A percentile compares a stretch with the other conserved stretches of the same genome.
These are phyloP conservation scores for Moricandia arvensis DNA, from an alignment of 345 rosid genomes.

Conservation along the genomic window DNA sequence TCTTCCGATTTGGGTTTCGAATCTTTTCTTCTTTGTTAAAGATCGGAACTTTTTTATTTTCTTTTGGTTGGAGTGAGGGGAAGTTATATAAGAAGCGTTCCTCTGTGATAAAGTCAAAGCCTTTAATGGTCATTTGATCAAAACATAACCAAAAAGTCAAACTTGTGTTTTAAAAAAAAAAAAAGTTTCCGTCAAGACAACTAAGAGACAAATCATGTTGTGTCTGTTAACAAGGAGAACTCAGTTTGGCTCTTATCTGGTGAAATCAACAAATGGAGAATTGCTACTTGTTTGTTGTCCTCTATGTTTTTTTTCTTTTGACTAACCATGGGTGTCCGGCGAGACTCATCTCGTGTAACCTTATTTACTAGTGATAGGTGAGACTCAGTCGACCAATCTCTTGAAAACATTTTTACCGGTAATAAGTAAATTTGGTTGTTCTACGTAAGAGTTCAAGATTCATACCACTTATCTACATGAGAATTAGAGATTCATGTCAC, in stretches of 20 bases:
- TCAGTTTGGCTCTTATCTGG: neutral
- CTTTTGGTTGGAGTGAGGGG: neutral
- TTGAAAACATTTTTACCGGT: too few relatives aligned
- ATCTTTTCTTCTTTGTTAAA: neutral
- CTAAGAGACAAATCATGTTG: neutral
- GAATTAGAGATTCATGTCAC: too few relatives aligned
- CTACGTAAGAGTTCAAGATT: too few relatives aligned
- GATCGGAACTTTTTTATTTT: neutral
- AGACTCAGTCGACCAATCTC: too few relatives aligned
- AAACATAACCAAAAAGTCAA: neutral
- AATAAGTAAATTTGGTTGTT: too few relatives aligned
- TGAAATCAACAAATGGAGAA: slow-evolving; percentile 7
- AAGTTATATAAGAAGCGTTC: neutral
- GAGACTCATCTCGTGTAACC: too few relatives aligned
- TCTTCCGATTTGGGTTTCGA: slow-evolving; percentile 7
- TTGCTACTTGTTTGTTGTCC: neutral
- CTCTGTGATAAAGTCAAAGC: neutral
- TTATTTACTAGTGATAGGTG: too few relatives aligned
- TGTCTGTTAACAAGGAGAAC: neutral
- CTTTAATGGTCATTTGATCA: slow-evolving; percentile 9
- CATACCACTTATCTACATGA: too few relatives aligned
- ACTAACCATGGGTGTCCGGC: too few relatives aligned
- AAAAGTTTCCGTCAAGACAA: neutral
- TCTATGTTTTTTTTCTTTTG: too few relatives aligned
- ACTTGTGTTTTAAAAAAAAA: neutral